phyloP scores from a whole-genome alignment of 495 filamentous ascomycete genomes.

The Bacidia rubella region DNA sequence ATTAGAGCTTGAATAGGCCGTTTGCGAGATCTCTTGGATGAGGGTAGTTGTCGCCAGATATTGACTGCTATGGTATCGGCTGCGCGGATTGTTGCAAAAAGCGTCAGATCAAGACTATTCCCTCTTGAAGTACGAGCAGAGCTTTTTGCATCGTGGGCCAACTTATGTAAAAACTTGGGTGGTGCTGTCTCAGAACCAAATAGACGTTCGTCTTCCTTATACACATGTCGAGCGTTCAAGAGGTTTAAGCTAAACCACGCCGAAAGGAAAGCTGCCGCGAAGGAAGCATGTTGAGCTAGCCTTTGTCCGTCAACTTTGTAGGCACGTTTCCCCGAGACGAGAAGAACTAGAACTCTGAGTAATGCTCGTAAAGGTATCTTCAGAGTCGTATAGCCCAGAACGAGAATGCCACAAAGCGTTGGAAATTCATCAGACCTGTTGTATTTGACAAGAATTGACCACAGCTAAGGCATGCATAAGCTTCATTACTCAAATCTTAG shows the following conservation, averaged over 20 bases:
- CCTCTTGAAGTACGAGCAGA: constrained; percentile 25
- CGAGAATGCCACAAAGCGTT: constrained; percentile 62
- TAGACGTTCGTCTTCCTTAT: too few species aligned
- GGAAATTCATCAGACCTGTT: constrained; percentile 49
- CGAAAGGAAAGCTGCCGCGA: constrained; percentile 31
- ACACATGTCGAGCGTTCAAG: constrained; percentile 34
- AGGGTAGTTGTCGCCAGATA: constrained; percentile 39
- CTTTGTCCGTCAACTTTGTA: too few species aligned
- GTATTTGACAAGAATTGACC: constrained; percentile 23
- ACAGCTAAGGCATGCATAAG: not conserved
- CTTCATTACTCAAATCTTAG: not conserved
- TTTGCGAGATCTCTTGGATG: constrained; percentile 18
- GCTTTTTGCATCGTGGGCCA: not conserved
- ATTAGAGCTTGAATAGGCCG: constrained; percentile 42
- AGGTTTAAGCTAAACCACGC: constrained; percentile 35
- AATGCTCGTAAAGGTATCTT: constrained; percentile 30
- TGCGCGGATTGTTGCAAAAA: constrained; percentile 66
- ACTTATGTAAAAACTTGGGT: not conserved
- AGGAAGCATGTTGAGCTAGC: too few species aligned
- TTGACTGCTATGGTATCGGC: constrained; percentile 56
- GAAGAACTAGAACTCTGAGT: not conserved
- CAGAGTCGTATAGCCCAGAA: constrained; percentile 67
- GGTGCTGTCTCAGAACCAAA: not conserved
- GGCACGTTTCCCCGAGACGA: too few species aligned
- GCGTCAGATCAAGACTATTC: constrained; percentile 72